Evolutionary conservation across 2,329 filamentous ascomycete genomes (phyloP), one percentile per base, ranked within the genome.

Genomic region (Xylaria sp.): DNA sequence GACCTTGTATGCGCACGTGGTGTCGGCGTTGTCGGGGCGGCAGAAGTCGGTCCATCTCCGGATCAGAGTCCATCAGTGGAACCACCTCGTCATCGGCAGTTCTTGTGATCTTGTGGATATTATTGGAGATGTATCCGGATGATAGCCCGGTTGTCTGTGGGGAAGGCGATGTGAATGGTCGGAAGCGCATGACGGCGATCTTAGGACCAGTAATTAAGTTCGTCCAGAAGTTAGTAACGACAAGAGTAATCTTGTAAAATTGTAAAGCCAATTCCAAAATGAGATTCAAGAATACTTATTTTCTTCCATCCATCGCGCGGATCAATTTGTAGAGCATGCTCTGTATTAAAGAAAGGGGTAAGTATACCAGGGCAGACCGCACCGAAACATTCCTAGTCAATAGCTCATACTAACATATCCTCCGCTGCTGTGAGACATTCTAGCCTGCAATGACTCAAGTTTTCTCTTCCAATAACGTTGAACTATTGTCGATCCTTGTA

Each of bases 1-100:
- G 67, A 33, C 67, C 67, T 46, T 69, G 67, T 66, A 69, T 66
- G 42, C 67, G 67, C 46, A 69, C 67, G 48, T 48, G 59, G 40
- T 59, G 56, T 54, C 20, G 63, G 1, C 54, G 48, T 28, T 67
- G 54, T 7, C 59, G 53, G 46, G 48, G 23, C n/a, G 56, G 64
- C 15, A 61, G 56, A 31, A 57, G 56, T 9, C 4, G 48, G 49
- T 20, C 51, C 17, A 42, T 49, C 15, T 69, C 63, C 4, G 26
- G 20, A 23, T 67, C 54, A 11, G 31, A 23, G 23, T 23, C 31
- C 4, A 46, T 17, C 6, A 60, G 49, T 26, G 23, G 56, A 40
- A 33, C 11, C 5, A 33, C 15, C 15, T 63, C 59, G 23, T 53
- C 31, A 28, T 59, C 10, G 4, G 20, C 5, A 6, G 28, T 7